Conservation (phyloP, 441 rosid species). For the Populus tomentosa region DNA sequence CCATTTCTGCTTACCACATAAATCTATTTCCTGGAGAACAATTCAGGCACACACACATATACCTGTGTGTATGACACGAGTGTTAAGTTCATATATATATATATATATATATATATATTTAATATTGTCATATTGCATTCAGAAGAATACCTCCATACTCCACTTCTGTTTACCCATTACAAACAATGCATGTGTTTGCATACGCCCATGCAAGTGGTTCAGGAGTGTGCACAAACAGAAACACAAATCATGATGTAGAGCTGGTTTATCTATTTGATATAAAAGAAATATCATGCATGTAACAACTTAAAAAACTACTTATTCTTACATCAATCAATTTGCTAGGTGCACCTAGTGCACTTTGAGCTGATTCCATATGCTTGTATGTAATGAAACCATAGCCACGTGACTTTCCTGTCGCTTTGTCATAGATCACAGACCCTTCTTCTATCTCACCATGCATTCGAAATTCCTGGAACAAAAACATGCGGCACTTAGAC, state of each 20-base stretch:
- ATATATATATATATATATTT: too few relatives aligned
- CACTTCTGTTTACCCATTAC: background rate
- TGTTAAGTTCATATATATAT: too few relatives aligned
- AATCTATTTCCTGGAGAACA: background rate
- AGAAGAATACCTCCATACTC: too few relatives aligned
- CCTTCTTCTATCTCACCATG: conserved; percentile 84
- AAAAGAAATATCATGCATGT: background rate
- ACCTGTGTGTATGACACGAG: background rate
- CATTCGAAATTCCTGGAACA: conserved; percentile 49
- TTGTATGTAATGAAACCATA: conserved; percentile 80
- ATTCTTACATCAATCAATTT: conserved; percentile 52
- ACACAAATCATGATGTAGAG: background rate
- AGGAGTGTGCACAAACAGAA: background rate
- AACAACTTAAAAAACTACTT: background rate
- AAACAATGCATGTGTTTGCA: background rate
- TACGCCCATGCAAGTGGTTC: background rate
- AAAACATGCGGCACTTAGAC: conserved; percentile 4
- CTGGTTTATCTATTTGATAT: background rate
- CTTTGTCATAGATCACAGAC: conserved; percentile 70
- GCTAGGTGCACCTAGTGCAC: conserved; percentile 52
- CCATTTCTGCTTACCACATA: background rate
- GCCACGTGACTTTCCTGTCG: conserved; percentile 76
- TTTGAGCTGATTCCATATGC: conserved; percentile 64
- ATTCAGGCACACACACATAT: background rate
- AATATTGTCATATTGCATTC: too few relatives aligned